A percentile compares a stretch with the other conserved stretches of the same genome.
These are phyloP conservation scores for Penicillium mononematosum DNA, from an alignment of 495 filamentous ascomycete genomes.

Conservation along the genomic window DNA sequence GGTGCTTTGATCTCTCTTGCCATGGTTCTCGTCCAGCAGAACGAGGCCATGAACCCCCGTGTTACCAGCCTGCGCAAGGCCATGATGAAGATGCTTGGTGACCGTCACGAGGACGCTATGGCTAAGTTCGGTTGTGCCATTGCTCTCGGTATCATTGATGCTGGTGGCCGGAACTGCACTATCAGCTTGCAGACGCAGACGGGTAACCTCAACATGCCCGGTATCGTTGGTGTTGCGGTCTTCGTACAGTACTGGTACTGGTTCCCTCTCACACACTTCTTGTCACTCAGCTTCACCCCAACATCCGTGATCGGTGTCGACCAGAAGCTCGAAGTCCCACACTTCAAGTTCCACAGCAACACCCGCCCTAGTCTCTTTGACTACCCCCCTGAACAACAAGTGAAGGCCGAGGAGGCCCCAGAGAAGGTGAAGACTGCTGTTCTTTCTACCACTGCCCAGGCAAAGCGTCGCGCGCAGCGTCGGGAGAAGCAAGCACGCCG, in stretches of 20 bases:
- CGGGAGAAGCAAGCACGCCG: constrained; percentile 70
- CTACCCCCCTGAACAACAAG: constrained; percentile 94
- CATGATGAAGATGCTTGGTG: constrained; percentile 85
- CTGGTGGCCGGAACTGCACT: constrained; percentile 96
- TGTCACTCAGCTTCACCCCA: constrained; percentile 88
- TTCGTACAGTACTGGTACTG: constrained; percentile 99
- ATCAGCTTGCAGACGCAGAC: constrained; percentile 97
- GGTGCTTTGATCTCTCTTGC: constrained; percentile 91
- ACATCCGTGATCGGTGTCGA: constrained; percentile 94
- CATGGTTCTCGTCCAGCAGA: constrained; percentile 98
- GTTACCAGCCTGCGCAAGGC: constrained; percentile 78
- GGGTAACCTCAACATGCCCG: constrained; percentile 95
- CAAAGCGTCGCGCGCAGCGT: constrained; percentile 81
- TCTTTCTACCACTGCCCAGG: constrained; percentile 93
- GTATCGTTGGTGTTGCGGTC: constrained; percentile 94
- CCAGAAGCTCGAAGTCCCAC: constrained; percentile 89
- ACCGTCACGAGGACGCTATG: constrained; percentile 99
- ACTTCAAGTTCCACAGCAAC: constrained; percentile 93
- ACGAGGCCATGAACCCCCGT: constrained; percentile 92
- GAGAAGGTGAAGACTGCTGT: constrained; percentile 95
- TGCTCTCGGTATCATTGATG: constrained; percentile 95
- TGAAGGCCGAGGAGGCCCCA: constrained; percentile 88
- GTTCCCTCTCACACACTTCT: constrained; percentile 98
- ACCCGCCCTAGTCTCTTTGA: constrained; percentile 95
- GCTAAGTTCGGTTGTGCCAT: constrained; percentile 96